Base-by-base conservation (phyloP, 805 yeast species). In the Candida arabinofermentans region DNA sequence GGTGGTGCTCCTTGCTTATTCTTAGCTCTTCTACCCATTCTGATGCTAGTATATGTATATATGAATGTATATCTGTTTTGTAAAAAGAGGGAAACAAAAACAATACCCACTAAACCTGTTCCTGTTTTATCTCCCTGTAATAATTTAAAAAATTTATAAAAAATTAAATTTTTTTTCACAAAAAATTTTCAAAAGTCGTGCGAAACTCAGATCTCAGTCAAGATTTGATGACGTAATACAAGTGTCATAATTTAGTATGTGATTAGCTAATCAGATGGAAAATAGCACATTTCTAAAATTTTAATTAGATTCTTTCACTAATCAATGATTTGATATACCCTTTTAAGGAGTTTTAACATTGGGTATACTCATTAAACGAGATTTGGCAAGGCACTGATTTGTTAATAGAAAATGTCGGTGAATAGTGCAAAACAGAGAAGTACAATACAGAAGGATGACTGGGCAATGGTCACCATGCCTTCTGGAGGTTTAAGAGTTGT, bases 1-100 rank as follows among this genome's bases (percentile, higher is more conserved):
- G 96, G 96, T 53, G 98, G 98, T 44, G 77, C 86, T 35, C 88
- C 93, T 69, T 91, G 98, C 73, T 87, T 91, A 57, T 87, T 84
- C 66, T 84, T 88, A 44, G 87, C 86, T 71, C 86, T 83, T 77
- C 96, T 84, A 64, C 98, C 98, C 96, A 90, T 87, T 40, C 23
- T 23, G n/a, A n/a, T n/a, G n/a, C n/a, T n/a, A n/a, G n/a, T n/a
- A n/a, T n/a, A n/a, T n/a, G n/a, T n/a, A 7, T 29, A 24, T 9
- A 34, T 31, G 8, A 18, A 18, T 14, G 19, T 19, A n/a, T 30
- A 30, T 12, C 19, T 10, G 5, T 19, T 17, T 7, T 5, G 34
- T n/a, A n/a, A n/a, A n/a, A n/a, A n/a, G n/a, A n/a, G n/a, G n/a
- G n/a, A n/a, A n/a, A n/a, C n/a, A n/a, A n/a, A n/a, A n/a, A n/a